Evolutionary conservation across 2,329 filamentous ascomycete genomes (phyloP).

Genomic region (Diaporthe destruens): DNA sequence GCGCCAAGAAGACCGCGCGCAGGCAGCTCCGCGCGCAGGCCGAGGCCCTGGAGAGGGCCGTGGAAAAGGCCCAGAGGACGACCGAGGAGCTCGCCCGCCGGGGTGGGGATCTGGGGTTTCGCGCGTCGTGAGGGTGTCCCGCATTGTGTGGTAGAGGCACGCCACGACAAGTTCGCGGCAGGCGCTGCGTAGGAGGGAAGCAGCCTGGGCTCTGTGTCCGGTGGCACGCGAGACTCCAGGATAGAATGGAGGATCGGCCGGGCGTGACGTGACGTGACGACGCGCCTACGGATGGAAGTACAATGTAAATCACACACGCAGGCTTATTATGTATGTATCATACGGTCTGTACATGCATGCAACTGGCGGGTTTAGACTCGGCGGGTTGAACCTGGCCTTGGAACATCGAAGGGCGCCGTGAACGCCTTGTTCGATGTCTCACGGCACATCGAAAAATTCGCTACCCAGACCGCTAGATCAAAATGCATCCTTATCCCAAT

Average conservation of each 20-base stretch:
- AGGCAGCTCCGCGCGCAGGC: conserved; percentile 51
- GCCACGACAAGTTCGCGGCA: no score
- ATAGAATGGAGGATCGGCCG: background rate
- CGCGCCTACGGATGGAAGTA: background rate
- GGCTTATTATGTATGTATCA: background rate
- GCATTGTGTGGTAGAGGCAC: no score
- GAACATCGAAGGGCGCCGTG: background rate
- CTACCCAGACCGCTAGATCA: conserved; percentile 9
- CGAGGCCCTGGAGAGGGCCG: conserved; percentile 41
- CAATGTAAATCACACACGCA: conserved; percentile 21
- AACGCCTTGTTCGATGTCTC: background rate
- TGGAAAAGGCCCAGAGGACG: conserved; percentile 45
- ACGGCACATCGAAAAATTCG: background rate
- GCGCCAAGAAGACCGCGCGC: conserved; percentile 68
- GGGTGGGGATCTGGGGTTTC: conserved; percentile 10
- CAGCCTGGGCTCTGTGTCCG: background rate
- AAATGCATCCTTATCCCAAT: background rate
- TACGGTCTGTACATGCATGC: background rate
- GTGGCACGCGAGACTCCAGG: background rate
- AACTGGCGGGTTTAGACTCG: background rate
- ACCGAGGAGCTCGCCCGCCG: conserved; percentile 10
- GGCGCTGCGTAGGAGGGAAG: background rate
- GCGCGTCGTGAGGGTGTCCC: background rate
- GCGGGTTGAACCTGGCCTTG: background rate
- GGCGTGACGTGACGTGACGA: background rate